Evolutionary conservation across 2,329 filamentous ascomycete species (phyloP), one percentile per base, ranked within the genome.

Genomic region (Colletotrichum tanaceti): DNA sequence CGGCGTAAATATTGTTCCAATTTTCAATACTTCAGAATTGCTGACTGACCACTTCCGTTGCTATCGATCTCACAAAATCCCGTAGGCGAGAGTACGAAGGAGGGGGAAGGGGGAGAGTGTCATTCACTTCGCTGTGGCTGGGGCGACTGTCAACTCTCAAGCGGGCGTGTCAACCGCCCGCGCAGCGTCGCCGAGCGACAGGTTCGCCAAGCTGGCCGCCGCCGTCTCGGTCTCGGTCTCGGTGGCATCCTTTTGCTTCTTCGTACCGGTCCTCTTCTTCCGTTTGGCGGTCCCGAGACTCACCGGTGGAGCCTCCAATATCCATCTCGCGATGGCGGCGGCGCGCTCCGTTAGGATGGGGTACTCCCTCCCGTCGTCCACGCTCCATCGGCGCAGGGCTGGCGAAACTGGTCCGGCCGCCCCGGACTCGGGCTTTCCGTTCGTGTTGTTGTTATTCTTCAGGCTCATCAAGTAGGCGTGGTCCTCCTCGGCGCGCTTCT

Each of bases 311-410:
- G 87, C 88, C 66, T 90, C 84, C 57, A 80, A 79, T 24, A 95
- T 86, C 92, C 93, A 96, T 49, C 87, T 80, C 0, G 89, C 86
- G 66, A 95, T 88, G 20, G 87, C 86, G 55, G 88, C 85, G 0
- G 92, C 91, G 24, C 92, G 85, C 71, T 92, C 90, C 1, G 91
- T 92, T 20, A 86, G 84, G 71, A 93, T 89, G 2, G 88, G 87
- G 75, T 91, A 92, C 71, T 93, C 90, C 73, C 87, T 88, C 0
- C 85, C 87, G 68, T 90, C 87, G 60, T 91, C 89, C 64, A 88
- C 84, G 5, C 87, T 85, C 88, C 88, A 91, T 10, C 87, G 80
- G 73, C 89, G 89, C 65, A 67, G 32, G 58, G 71, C 6, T 73
- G 75, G 57, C 2, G 63, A 52, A 4, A 52, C 13, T n/a, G 54